These are phyloP conservation scores for Urochloa ruziziensis DNA, from an alignment of 176 grass and related monocot genomes.

Conservation along the genomic window DNA sequence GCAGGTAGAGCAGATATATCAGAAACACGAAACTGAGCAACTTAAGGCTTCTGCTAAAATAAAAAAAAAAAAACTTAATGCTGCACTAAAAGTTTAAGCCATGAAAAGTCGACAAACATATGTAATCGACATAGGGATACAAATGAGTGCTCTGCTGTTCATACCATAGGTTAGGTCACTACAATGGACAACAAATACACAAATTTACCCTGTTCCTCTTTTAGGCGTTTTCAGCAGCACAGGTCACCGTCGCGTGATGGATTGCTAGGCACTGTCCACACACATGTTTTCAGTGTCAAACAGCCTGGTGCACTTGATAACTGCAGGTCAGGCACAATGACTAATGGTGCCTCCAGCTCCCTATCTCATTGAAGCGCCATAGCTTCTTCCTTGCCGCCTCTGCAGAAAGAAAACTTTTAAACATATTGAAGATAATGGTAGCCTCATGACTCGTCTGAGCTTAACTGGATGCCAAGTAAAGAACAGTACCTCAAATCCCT, in stretches of 20 bases:
- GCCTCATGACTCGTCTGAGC: background rate
- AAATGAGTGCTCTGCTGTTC: background rate
- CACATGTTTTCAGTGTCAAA: conserved; percentile 11
- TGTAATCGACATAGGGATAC: background rate
- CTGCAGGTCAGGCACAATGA: conserved; percentile 6
- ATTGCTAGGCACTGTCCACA: background rate
- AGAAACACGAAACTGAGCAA: background rate
- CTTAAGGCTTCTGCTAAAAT: background rate
- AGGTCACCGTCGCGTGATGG: background rate
- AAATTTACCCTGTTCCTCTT: background rate
- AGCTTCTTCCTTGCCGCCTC: background rate
- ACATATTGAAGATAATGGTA: background rate
- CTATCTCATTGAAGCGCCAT: background rate
- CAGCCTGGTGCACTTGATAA: background rate
- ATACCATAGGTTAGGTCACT: background rate
- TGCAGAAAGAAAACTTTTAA: background rate
- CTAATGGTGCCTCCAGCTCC: background rate
- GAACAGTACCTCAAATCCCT: conserved; percentile 36
- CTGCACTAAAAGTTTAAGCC: background rate
- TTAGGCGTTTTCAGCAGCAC: background rate
- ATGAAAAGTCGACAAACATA: background rate
- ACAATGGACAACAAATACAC: background rate
- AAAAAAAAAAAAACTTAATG: background rate
- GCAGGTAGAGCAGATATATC: background rate
- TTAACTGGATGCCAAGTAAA: background rate